A percentile compares a stretch with the other conserved stretches of the same genome.
Conservation (phyloP, 768 basidiomycete genomes). For the Cystobasidiopsis lactophilus region DNA sequence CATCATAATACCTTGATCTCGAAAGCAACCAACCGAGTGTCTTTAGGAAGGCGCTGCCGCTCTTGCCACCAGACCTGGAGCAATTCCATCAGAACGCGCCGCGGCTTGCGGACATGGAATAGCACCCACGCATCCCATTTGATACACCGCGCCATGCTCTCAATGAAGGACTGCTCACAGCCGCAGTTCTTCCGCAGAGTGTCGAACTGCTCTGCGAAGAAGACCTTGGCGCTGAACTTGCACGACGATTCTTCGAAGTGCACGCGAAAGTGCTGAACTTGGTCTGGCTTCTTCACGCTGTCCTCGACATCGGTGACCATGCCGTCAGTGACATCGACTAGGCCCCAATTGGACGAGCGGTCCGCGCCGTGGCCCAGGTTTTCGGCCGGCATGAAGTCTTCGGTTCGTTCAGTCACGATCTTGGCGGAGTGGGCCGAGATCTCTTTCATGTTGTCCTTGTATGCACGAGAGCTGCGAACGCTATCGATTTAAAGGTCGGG, state of each 20-base stretch:
- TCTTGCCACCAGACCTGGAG: conserved; percentile 91
- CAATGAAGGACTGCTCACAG: conserved; percentile 81
- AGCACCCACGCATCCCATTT: conserved; percentile 94
- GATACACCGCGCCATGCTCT: conserved; percentile 75
- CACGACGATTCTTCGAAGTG: conserved; percentile 3
- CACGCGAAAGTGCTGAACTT: conserved; percentile 1
- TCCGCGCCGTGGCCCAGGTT: conserved; percentile 41
- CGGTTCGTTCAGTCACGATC: conserved; percentile 41
- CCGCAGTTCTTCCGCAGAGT: conserved; percentile 76
- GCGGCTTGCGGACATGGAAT: too few species aligned
- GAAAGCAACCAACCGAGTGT: conserved; percentile 43
- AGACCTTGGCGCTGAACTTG: conserved; percentile 66
- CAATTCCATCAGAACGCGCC: too few species aligned
- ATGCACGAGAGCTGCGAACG: conserved; percentile 3
- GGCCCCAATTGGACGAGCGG: conserved; percentile 74
- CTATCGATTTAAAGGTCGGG: too few species aligned
- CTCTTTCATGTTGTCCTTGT: conserved; percentile 38
- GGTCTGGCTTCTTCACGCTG: not conserved
- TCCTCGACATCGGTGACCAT: conserved; percentile 9
- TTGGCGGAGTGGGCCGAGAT: conserved; percentile 44
- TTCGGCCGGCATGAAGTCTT: conserved; percentile 86
- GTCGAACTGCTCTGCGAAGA: conserved; percentile 94
- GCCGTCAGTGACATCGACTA: conserved; percentile 54
- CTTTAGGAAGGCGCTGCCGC: conserved; percentile 88
- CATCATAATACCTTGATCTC: conserved; percentile 3